Conservation (phyloP, 176 grass and related monocot species). For the Musa itinerans region DNA sequence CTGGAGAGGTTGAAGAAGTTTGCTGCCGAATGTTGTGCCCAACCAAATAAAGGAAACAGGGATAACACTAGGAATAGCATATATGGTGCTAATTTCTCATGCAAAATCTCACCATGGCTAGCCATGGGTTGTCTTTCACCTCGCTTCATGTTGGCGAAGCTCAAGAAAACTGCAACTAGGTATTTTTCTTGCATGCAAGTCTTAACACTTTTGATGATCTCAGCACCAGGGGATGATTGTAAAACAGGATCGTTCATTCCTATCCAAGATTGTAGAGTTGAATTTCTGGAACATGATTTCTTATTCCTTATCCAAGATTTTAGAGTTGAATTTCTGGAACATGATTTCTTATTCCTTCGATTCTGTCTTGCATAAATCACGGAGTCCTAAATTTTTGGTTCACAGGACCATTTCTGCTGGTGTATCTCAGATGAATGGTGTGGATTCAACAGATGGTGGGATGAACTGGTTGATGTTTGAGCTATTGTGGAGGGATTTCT, state of each 20-base stretch:
- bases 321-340: neutral
- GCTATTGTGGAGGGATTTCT: slow-evolving; percentile 98
- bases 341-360: neutral
- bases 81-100: slow-evolving; percentile 97
- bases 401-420: slow-evolving; percentile 42
- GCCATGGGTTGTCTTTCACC: slow-evolving; percentile 89
- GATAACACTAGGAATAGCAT: slow-evolving; percentile 51
- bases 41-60: slow-evolving; percentile 56
- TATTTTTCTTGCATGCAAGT: slow-evolving; percentile 14
- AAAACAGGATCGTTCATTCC: neutral
- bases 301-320: neutral
- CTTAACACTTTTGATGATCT: neutral
- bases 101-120: slow-evolving; percentile 99
- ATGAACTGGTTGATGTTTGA: slow-evolving; percentile 99
- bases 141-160: slow-evolving; percentile 87
- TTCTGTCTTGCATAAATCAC: neutral
- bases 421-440: slow-evolving; percentile 32
- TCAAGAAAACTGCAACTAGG: slow-evolving; percentile 81
- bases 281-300: neutral
- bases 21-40: slow-evolving; percentile 58
- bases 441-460: slow-evolving; percentile 43
- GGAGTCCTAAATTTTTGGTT: slow-evolving; percentile 23
- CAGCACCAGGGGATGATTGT: neutral
- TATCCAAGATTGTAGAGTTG: neutral
- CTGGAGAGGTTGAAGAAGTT: slow-evolving; percentile 87